phyloP scores from a whole-genome alignment of 441 rosid species.

The Biscutella laevigata region DNA sequence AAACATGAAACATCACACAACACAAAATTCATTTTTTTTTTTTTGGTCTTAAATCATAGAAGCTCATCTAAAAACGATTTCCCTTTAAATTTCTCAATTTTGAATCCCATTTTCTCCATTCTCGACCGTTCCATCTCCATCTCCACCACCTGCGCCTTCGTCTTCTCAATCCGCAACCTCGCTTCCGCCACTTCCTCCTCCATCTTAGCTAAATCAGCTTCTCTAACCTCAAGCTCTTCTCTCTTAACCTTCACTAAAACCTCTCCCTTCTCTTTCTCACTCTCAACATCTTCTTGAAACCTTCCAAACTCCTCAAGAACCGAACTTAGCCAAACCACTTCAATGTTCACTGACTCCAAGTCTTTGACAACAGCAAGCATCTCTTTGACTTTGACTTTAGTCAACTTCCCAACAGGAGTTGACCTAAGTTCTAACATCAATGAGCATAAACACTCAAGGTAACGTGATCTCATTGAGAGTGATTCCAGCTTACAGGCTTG shows the following conservation, averaged over 20 bases:
- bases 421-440: slow-evolving; percentile 56
- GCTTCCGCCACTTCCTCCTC: slow-evolving; percentile 31
- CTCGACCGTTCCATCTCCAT: slow-evolving; percentile 29
- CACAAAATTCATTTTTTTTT: too few relatives aligned
- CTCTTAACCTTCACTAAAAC: slow-evolving; percentile 30
- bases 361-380: slow-evolving; percentile 63
- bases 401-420: slow-evolving; percentile 36
- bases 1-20: slow-evolving; percentile 11
- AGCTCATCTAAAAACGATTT: slow-evolving; percentile 28
- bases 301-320: slow-evolving; percentile 39
- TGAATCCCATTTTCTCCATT: slow-evolving; percentile 28
- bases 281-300: slow-evolving; percentile 28
- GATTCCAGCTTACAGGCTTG: slow-evolving; percentile 54
- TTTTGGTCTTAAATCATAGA: too few relatives aligned
- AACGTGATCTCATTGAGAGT: slow-evolving; percentile 50
- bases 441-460: slow-evolving; percentile 61
- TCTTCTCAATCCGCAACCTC: slow-evolving; percentile 24
- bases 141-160: slow-evolving; percentile 19
- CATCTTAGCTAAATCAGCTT: slow-evolving; percentile 31
- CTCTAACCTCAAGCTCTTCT: slow-evolving; percentile 38
- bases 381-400: slow-evolving; percentile 54
- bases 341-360: slow-evolving; percentile 51
- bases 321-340: slow-evolving; percentile 50
- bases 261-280: slow-evolving; percentile 30
- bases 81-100: slow-evolving; percentile 29